Conservation (phyloP, 2,329 filamentous ascomycete species). For the Thyridium curvatum region DNA sequence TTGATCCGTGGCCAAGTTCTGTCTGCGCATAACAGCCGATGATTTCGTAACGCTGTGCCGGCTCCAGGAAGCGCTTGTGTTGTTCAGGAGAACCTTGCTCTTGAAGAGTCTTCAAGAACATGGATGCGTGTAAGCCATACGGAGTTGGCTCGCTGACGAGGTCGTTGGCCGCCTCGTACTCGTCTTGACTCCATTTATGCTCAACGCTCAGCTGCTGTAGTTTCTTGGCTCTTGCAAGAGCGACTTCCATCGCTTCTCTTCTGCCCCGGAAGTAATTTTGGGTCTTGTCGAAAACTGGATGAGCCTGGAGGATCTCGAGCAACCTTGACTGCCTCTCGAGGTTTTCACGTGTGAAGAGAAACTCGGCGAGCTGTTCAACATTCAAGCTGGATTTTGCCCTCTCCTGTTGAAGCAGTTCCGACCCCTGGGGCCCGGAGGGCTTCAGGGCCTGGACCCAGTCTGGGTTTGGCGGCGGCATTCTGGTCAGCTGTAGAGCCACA, state of each 20-base stretch:
- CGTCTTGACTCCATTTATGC: slow-evolving; percentile 61
- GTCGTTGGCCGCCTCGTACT: slow-evolving; percentile 58
- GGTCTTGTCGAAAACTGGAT: slow-evolving; percentile 71
- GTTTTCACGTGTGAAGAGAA: slow-evolving; percentile 62
- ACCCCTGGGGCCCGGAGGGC: slow-evolving; percentile 56
- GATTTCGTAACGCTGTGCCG: slow-evolving; percentile 61
- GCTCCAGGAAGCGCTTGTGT: slow-evolving; percentile 65
- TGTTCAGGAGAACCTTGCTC: slow-evolving; percentile 70
- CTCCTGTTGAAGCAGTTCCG: slow-evolving; percentile 63
- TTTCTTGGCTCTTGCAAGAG: slow-evolving; percentile 65
- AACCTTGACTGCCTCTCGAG: slow-evolving; percentile 56
- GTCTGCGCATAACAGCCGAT: slow-evolving; percentile 80
- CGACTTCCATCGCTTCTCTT: slow-evolving; percentile 60
- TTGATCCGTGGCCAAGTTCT: slow-evolving; percentile 72
- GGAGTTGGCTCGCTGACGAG: slow-evolving; percentile 69
- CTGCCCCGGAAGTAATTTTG: slow-evolving; percentile 71
- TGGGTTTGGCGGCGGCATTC: slow-evolving; percentile 10
- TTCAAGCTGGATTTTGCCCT: slow-evolving; percentile 61
- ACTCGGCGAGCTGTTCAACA: slow-evolving; percentile 59
- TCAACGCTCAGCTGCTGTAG: slow-evolving; percentile 59
- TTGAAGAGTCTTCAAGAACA: slow-evolving; percentile 50
- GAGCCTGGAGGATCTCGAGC: slow-evolving; percentile 56
- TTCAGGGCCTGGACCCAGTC: slow-evolving; percentile 22
- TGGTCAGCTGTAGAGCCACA: slow-evolving; percentile 12
- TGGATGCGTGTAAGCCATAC: slow-evolving; percentile 62